Conservation (phyloP, 495 filamentous ascomycete species). For the Aspergillus campestris region DNA sequence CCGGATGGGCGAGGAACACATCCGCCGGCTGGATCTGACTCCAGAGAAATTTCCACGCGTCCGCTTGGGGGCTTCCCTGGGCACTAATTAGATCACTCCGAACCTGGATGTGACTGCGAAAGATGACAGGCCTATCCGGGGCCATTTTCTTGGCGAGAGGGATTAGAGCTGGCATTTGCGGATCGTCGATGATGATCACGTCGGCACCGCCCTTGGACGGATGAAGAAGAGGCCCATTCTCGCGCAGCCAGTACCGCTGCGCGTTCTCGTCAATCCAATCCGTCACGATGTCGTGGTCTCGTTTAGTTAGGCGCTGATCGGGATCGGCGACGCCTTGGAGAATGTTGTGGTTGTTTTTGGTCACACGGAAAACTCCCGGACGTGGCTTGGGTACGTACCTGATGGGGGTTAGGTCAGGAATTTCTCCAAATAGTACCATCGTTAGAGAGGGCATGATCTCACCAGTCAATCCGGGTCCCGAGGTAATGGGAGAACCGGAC, state of each 20-base stretch:
- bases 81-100: constrained; percentile 61
- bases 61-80: constrained; percentile 56
- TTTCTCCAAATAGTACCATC: no score
- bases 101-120: constrained; percentile 76
- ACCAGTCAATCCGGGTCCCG: constrained; percentile 70
- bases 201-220: constrained; percentile 68
- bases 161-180: constrained; percentile 80
- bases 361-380: constrained; percentile 77
- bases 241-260: constrained; percentile 63
- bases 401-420: not conserved
- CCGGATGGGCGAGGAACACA: constrained; percentile 79
- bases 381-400: constrained; percentile 77
- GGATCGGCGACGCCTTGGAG: constrained; percentile 71
- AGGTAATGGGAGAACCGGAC: constrained; percentile 61
- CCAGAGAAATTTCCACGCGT: constrained; percentile 77
- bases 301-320: constrained; percentile 49
- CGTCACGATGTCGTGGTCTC: constrained; percentile 51
- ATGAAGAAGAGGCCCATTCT: constrained; percentile 59
- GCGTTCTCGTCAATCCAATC: constrained; percentile 78
- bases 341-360: constrained; percentile 89
- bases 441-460: constrained; percentile 16
- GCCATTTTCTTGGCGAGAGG: constrained; percentile 64
- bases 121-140: constrained; percentile 71
- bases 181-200: constrained; percentile 74
- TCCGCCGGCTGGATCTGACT: constrained; percentile 60